Evolutionary conservation across 2,329 filamentous ascomycete species (phyloP).

Genomic region (Pyrenochaeta sp.): DNA sequence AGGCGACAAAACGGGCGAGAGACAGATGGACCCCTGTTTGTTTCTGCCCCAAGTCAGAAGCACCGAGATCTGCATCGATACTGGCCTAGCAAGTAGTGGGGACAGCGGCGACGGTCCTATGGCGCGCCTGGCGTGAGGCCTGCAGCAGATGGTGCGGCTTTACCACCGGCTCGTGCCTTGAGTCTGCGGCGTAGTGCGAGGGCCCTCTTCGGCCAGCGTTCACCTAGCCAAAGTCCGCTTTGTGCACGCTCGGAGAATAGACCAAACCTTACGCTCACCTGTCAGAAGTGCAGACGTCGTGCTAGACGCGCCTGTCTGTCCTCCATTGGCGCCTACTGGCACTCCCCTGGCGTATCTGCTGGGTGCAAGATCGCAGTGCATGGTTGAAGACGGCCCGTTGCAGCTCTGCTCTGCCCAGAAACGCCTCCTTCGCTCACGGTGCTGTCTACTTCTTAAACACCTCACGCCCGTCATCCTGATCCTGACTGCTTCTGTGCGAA

Average conservation of each 20-base stretch:
- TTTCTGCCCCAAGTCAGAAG: constrained; percentile 45
- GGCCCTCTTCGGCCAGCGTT: constrained; percentile 31
- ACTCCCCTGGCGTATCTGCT: constrained; percentile 36
- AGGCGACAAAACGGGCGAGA: constrained; percentile 33
- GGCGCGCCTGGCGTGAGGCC: constrained; percentile 38
- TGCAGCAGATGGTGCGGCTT: constrained; percentile 41
- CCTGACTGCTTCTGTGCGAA: constrained; percentile 33
- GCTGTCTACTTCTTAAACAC: constrained; percentile 36
- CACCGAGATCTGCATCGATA: constrained; percentile 41
- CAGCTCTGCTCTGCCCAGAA: constrained; percentile 47
- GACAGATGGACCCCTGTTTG: constrained; percentile 37
- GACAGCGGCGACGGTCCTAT: constrained; percentile 32
- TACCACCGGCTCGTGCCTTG: constrained; percentile 47
- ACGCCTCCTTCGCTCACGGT: constrained; percentile 40
- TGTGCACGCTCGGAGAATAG: constrained; percentile 49
- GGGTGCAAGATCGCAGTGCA: constrained; percentile 43
- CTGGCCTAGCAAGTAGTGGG: constrained; percentile 32
- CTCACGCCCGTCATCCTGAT: constrained; percentile 37
- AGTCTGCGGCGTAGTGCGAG: constrained; percentile 42
- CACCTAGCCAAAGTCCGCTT: constrained; percentile 33
- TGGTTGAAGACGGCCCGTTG: constrained; percentile 51
- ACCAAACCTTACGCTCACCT: constrained; percentile 48
- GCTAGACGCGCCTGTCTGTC: constrained; percentile 39
- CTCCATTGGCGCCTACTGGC: constrained; percentile 38
- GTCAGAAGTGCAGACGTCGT: constrained; percentile 45